A percentile compares a stretch with the other conserved stretches of the same genome.
Evolutionary conservation across 2,329 filamentous ascomycete genomes (phyloP).

Genomic region (Fusarium xyrophilum): DNA sequence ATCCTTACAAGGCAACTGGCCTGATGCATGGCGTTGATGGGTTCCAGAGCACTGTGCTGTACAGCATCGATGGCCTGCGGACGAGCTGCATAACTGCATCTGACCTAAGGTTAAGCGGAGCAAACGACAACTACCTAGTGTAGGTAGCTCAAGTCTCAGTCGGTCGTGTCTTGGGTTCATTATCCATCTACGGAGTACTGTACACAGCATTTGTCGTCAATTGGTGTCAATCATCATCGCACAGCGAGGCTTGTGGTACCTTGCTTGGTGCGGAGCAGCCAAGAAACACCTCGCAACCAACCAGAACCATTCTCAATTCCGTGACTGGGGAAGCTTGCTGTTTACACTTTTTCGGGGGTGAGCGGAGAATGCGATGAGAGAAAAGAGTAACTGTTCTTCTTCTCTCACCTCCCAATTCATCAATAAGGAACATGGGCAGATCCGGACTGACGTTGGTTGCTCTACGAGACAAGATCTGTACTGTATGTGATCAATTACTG

Average conservation of each 20-base stretch:
- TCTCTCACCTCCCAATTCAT: slow-evolving; percentile 13
- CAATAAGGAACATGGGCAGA: not conserved
- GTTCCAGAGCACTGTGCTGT: slow-evolving; percentile 21
- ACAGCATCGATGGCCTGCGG: slow-evolving; percentile 7
- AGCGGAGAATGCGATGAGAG: slow-evolving; percentile 25
- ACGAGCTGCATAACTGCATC: slow-evolving; percentile 14
- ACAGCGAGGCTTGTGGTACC: slow-evolving; percentile 6
- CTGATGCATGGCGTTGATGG: slow-evolving; percentile 39
- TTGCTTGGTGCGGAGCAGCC: slow-evolving; percentile 14
- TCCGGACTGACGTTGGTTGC: slow-evolving; percentile 4
- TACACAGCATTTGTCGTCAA: not conserved
- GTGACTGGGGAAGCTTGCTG: slow-evolving; percentile 15
- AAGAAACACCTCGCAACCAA: not conserved
- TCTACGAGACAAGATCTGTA: slow-evolving; percentile 11
- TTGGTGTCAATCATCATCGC: not conserved
- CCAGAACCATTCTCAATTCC: slow-evolving; percentile 2
- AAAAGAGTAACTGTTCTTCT: slow-evolving; percentile 15
- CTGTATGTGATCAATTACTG: not conserved
- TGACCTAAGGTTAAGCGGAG: not conserved
- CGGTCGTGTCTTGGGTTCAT: not conserved
- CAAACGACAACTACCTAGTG: slow-evolving; percentile 1
- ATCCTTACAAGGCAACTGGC: slow-evolving; percentile 29
- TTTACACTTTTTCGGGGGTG: slow-evolving; percentile 6
- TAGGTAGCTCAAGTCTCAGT: not conserved
- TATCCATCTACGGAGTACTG: not conserved